Conservation (phyloP, 495 filamentous ascomycete species). For the Platismatia glauca region DNA sequence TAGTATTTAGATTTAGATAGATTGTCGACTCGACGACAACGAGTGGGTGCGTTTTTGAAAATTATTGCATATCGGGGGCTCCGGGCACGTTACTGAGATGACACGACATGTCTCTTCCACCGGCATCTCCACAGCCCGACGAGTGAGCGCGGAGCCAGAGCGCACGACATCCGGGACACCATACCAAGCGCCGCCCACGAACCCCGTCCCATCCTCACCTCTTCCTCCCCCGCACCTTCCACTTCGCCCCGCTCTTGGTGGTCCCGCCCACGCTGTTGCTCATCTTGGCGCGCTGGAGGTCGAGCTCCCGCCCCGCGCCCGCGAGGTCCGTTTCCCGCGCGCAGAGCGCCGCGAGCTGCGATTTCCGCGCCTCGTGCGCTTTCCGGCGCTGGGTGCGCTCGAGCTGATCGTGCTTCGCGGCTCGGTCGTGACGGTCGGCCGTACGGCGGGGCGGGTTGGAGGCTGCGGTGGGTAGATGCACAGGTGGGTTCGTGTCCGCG, state of each 20-base stretch:
- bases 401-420: conserved; percentile 35
- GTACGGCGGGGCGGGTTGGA: conserved; percentile 12
- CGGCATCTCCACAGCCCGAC: too few species aligned
- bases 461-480: not conserved
- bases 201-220: too few species aligned
- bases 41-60: too few species aligned
- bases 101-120: too few species aligned
- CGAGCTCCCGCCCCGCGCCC: conserved; percentile 66
- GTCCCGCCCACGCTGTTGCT: conserved; percentile 69
- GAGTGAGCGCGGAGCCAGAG: too few species aligned
- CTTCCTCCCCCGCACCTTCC: conserved; percentile 76
- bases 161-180: too few species aligned
- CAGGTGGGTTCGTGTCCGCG: not conserved
- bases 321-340: conserved; percentile 62
- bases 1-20: too few species aligned
- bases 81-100: too few species aligned
- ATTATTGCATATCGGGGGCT: too few species aligned
- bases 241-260: conserved; percentile 74
- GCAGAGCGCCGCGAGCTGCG: conserved; percentile 53
- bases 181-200: too few species aligned
- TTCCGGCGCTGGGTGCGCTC: conserved; percentile 42
- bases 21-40: too few species aligned
- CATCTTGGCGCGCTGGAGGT: conserved; percentile 70
- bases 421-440: conserved; percentile 29
- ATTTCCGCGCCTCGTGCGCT: conserved; percentile 38